Base-by-base conservation (phyloP, 495 filamentous ascomycete genomes). In the Oidiodendron maius region DNA sequence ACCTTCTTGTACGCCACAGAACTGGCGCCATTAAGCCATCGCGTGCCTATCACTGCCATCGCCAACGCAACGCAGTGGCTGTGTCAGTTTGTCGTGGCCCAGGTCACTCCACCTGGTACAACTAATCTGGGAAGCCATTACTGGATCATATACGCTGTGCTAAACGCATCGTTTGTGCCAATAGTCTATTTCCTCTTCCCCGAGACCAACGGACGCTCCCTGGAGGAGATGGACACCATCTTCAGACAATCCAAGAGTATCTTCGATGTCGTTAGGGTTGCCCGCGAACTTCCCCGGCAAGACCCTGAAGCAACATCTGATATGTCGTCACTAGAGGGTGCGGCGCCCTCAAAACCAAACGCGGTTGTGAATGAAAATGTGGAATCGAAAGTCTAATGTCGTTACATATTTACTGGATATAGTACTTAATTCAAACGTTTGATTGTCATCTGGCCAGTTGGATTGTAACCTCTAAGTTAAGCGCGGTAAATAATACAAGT, bases 71-170 rank as follows among this genome's bases (percentile, higher is more conserved):
- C 3, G n/a, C 35, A 5, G 13, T 78, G 74, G 74, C 51, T 71
- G 21, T 72, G 64, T 58, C 75, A 72, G 44, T 77, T 76, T 52
- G 36, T 74, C 15, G 62, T 76, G 2, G 66, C 65, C 0, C 64
- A 71, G 53, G 77, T 82, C 28, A 84, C 81, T 0, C 79, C 78
- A 1, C 70, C 74, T 4, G 71, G 77, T 13, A 76, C 80, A 57
- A 64, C 73, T n/a, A 71, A 66, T 42, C 68, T 83, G 10, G 62
- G 67, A 1, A 84, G 80, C 80, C 61, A 68, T 25, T 81, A 79
- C 44, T 86, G 81, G 58, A 72, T 85, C 51, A 78, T 83, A 48
- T 85, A 76, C 60, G 75, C 76, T 28, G 67, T 77, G 38, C 74
- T 77, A 49, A 81, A 83, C 57, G 64, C 64, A 21, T 59, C 64